Percentiles rank a stretch among this genome's conserved stretches.
Evolutionary conservation across 352 stramenopile species (phyloP).

Genomic region (Globisporangium perplexum): DNA sequence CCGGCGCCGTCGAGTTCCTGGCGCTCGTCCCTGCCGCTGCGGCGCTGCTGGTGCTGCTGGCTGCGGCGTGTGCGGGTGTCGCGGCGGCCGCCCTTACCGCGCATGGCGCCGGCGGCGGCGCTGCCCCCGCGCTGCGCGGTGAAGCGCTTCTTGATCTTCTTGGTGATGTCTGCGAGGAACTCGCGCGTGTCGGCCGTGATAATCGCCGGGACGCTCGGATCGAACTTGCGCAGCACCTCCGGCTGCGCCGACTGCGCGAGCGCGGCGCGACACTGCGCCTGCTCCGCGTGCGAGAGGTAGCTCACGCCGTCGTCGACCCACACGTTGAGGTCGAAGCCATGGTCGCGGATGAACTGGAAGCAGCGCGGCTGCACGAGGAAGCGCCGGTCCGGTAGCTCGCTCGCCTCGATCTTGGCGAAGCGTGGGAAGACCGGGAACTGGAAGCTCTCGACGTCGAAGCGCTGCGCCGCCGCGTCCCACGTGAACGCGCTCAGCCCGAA

Average conservation of each 20-base stretch:
- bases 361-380: constrained; percentile 74
- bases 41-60: constrained; percentile 1
- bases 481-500: constrained; percentile 70
- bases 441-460: constrained; percentile 56
- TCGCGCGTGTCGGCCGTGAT: constrained; percentile 37
- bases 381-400: constrained; percentile 33
- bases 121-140: not conserved
- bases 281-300: constrained; percentile 62
- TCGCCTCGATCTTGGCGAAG: constrained; percentile 24
- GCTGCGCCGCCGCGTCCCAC: constrained; percentile 30
- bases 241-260: constrained; percentile 24
- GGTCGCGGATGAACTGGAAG: constrained; percentile 65
- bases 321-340: constrained; percentile 74
- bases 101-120: not conserved
- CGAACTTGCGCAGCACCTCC: constrained; percentile 32
- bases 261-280: constrained; percentile 18
- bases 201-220: constrained; percentile 20
- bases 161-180: constrained; percentile 31
- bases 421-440: constrained; percentile 75
- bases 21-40: not conserved
- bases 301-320: constrained; percentile 73
- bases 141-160: constrained; percentile 18
- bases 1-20: not conserved
- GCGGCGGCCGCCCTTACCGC: not conserved
- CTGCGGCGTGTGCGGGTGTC: not conserved